Percentiles rank a stretch among this genome's conserved stretches.
These are phyloP conservation scores for Populus nigra DNA, from an alignment of 345 rosid species.

Conservation along the genomic window DNA sequence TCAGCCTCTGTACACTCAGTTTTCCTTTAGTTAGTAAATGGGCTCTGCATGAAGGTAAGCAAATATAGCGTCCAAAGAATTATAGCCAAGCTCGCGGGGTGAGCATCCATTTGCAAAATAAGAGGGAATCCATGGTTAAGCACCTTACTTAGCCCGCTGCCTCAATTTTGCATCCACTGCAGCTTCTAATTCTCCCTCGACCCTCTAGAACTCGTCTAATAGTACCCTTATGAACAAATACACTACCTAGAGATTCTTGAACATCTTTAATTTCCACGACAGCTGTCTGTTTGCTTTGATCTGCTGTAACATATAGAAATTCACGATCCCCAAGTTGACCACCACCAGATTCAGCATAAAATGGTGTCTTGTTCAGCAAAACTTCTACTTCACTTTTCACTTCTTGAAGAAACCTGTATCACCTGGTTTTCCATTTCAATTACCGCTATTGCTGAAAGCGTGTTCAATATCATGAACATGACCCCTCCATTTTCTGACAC, in stretches of 20 bases:
- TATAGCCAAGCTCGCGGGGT: neutral
- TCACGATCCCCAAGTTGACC: slow-evolving; percentile 94
- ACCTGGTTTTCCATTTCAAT: slow-evolving; percentile 82
- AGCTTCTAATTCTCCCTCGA: slow-evolving; percentile 91
- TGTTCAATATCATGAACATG: slow-evolving; percentile 58
- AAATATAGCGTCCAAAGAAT: neutral
- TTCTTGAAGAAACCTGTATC: slow-evolving; percentile 75
- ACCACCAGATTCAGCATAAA: slow-evolving; percentile 96
- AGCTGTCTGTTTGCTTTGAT: slow-evolving; percentile 45
- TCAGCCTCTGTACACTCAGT: neutral
- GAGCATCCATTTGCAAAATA: neutral
- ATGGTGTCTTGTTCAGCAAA: slow-evolving; percentile 80
- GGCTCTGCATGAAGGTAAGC: neutral
- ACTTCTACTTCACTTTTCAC: slow-evolving; percentile 75
- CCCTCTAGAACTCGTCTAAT: slow-evolving; percentile 72
- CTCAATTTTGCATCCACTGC: slow-evolving; percentile 67
- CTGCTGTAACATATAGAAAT: slow-evolving; percentile 51
- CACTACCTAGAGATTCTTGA: slow-evolving; percentile 61
- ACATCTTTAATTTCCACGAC: slow-evolving; percentile 87
- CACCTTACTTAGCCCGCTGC: slow-evolving; percentile 87
- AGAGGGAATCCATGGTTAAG: neutral
- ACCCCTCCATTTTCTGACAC: slow-evolving; percentile 61
- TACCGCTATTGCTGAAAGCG: slow-evolving; percentile 68
- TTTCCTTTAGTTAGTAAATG: neutral
- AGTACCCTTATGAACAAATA: slow-evolving; percentile 83